Evolutionary conservation across 2,329 filamentous ascomycete genomes (phyloP), one percentile per base, ranked within the genome.

Genomic region (Xylariaceae sp.): DNA sequence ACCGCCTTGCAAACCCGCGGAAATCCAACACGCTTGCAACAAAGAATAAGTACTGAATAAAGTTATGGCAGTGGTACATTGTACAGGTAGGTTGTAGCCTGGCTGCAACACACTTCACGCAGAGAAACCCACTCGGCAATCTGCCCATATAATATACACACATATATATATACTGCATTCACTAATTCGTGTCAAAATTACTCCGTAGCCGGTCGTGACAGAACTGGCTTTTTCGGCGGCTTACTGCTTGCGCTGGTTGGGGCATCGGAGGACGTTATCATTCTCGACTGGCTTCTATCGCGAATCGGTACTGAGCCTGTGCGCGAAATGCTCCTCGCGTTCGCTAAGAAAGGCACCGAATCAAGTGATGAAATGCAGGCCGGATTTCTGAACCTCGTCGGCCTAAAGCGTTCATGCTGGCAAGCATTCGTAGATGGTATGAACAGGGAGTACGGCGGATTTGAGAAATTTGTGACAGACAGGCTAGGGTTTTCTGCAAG

Each of bases 241-340:
- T 60, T 82, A 5, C 64, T 82, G n/a, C 68, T 77, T 47, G 66
- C 66, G n/a, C 68, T 81, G 12, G 75, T 75, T 1, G 77, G 76
- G 30, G 72, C 73, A 19, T 54, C 69, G 5, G 56, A 65, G 11
- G 70, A 78, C 19, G 65, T 62, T 11, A 65, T 78, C 32, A 58
- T 65, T 17, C 63, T 74, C 39, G 78, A 82, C 65, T 82, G 75
- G 65, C 67, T 80, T 62, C 68, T 82, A 27, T 80, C 77, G 10
- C 71, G 78, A 27, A 70, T 82, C 52, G 77, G 78, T 30, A 71
- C 68, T 0, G 78, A 81, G 63, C 72, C 72, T 22, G 75, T 72
- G 6, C 74, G 77, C 17, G 70, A 74, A 50, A 67, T 70, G 55
- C 71, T 82, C 5, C 53, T 77, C 11, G 58, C 62, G 5, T 74